phyloP scores from a whole-genome alignment of 129 eudicot genomes.

The Logfia minima region DNA sequence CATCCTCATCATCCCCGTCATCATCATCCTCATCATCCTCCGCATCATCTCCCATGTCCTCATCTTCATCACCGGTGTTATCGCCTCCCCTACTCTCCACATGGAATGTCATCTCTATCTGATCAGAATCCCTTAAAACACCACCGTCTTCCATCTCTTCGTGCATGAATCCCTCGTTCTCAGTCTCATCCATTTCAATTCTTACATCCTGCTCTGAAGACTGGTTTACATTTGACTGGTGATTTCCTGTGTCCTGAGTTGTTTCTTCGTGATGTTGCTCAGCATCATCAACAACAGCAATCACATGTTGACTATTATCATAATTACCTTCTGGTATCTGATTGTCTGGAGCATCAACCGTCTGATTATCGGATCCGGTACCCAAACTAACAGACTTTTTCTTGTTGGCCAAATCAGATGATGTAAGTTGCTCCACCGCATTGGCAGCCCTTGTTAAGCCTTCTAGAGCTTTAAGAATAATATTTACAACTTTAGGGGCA shows the following conservation, averaged over 20 bases:
- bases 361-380: constrained; percentile 51
- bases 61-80: constrained; percentile 90
- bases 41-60: constrained; percentile 91
- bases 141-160: constrained; percentile 77
- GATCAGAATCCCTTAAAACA: constrained; percentile 51
- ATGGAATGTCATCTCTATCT: constrained; percentile 72
- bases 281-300: constrained; percentile 36
- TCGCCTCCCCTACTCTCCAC: constrained; percentile 75
- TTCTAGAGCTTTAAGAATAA: constrained; percentile 82
- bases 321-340: constrained; percentile 44
- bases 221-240: constrained; percentile 38
- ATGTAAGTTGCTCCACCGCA: constrained; percentile 76
- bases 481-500: constrained; percentile 85
- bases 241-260: constrained; percentile 47
- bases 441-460: constrained; percentile 93
- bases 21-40: constrained; percentile 88
- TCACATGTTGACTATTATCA: constrained; percentile 40
- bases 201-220: constrained; percentile 67
- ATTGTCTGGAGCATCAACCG: constrained; percentile 33
- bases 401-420: constrained; percentile 62
- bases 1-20: constrained; percentile 90
- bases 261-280: constrained; percentile 47
- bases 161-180: constrained; percentile 50
- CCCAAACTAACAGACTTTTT: constrained; percentile 52
- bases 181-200: constrained; percentile 55